Evolutionary conservation across 2,329 filamentous ascomycete species (phyloP), one percentile per base, ranked within the genome.

Genomic region (Elsinoe perseae): DNA sequence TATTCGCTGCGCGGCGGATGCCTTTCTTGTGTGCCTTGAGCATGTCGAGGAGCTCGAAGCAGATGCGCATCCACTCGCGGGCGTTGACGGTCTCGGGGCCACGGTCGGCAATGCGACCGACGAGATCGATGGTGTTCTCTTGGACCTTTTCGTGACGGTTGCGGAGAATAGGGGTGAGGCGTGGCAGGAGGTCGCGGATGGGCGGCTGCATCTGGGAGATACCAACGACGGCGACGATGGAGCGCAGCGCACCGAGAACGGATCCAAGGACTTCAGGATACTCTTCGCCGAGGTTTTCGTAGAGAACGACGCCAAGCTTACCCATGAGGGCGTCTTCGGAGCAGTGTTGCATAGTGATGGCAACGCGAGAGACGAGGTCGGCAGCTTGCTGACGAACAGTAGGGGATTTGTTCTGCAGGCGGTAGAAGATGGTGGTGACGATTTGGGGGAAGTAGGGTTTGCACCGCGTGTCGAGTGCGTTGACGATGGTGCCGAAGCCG

Each of bases 21-120:
- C 93, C 95, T 80, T 98, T 98, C 76, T 98, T 98, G 78, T 98
- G 93, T 5, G 93, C 93, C 74, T 98, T 98, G 66, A 98, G 82
- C 93, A 98, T 98, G 73, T 98, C 93, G 27, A 98, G 83, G 55
- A 98, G 78, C 75, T 98, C 93, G 72, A 98, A 98, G 75, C 93
- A 98, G 70, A 98, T 98, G 69, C 93, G 85, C 95, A 98, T 98
- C 93, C 93, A 98, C 73, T 98, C 93, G 66, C 93, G 83, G 12
- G 93, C 91, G 68, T 95, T 95, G 69, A 98, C 93, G 61, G 87
- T 92, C 72, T 98, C 93, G 1, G 93, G 91, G 1, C 93, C 95
- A 62, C 93, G 87, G 72, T 98, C 93, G 14, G 95, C 93, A 64
- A 98, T 97, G 78, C 93, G 92, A 56, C 93, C 93, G 18, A 98